Evolutionary conservation across 2,329 filamentous ascomycete genomes (phyloP), one percentile per base, ranked within the genome.

Genomic region (Sporothrix mexicana): DNA sequence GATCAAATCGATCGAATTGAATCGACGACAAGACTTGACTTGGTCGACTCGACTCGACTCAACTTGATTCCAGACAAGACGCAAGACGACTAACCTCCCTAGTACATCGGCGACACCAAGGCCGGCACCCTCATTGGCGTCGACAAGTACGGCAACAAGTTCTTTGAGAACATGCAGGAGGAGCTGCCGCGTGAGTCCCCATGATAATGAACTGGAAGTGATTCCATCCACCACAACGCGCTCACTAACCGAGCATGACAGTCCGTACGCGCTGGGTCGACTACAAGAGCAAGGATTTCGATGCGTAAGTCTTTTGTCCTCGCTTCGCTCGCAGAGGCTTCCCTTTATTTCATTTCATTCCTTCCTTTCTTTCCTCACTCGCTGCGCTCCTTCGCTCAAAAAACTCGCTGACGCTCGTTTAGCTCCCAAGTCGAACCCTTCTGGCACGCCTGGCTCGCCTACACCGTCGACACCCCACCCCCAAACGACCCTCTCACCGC

Each of bases 401-500:
- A 5, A 20, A 36, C 62, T 43, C 17, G 41, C 68, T 73, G 53
- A 70, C 69, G 36, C 57, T 61, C n/a, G 9, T 20, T 23, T 76
- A 92, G 90, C 75, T 89, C 89, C 73, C 93, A 98, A 71, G 93
- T 98, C 78, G 95, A 98, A 83, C 95, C 95, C 69, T 93, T 95
- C 83, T 99, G 96, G 96, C 96, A 98, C 84, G 94, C 93, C 43
- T 99, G 96, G 96, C 94, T 99, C 78, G 94, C 94, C 77, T 98
- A 99, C 84, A 85, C 91, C 84, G 91, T 97, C 78, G 94, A 98
- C 83, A 92, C 93, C 83, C 90, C 95, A 51, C 96, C 96, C 1
- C 88, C 86, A 51, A 83, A 92, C 79, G 96, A 99, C 81, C 85
- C 90, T 70, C 82, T 96, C 75, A 88, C 90, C 78, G 86, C 89